Conservation (phyloP, 306 rosid genomes). For the Vicia faba region DNA sequence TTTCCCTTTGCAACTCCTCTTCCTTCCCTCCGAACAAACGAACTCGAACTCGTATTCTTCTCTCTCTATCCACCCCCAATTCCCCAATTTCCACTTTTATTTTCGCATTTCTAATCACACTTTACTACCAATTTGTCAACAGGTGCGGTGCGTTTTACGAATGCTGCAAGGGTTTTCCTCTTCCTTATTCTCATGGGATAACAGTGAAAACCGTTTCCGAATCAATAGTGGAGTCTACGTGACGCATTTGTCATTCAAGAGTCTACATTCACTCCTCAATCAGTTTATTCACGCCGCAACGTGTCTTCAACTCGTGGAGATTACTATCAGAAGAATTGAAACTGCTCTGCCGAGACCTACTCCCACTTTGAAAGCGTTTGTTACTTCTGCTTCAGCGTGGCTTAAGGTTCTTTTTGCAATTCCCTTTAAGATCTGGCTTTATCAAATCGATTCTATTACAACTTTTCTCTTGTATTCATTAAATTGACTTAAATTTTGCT, state of each 20-base stretch:
- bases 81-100: conserved; percentile 16
- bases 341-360: conserved; percentile 46
- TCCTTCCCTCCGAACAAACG: conserved; percentile 66
- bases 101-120: background rate
- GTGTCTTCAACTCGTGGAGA: conserved; percentile 67
- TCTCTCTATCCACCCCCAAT: background rate
- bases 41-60: conserved; percentile 65
- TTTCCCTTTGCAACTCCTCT: conserved; percentile 69
- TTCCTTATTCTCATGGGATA: conserved; percentile 73
- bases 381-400: conserved; percentile 68
- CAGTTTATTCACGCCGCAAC: conserved; percentile 81
- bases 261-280: conserved; percentile 63
- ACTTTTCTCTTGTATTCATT: background rate
- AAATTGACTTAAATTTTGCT: conserved; percentile 17
- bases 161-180: conserved; percentile 88
- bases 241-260: conserved; percentile 66
- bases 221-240: conserved; percentile 63
- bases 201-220: conserved; percentile 44
- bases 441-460: too few relatives aligned
- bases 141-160: conserved; percentile 89
- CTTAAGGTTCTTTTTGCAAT: conserved; percentile 56
- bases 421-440: background rate
- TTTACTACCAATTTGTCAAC: conserved; percentile 24
- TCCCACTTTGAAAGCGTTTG: conserved; percentile 80
- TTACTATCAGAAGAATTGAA: conserved; percentile 50